Evolutionary conservation across 1,284 basidiomycete genomes (phyloP).

Genomic region (Sanghuangporus sanghuang): DNA sequence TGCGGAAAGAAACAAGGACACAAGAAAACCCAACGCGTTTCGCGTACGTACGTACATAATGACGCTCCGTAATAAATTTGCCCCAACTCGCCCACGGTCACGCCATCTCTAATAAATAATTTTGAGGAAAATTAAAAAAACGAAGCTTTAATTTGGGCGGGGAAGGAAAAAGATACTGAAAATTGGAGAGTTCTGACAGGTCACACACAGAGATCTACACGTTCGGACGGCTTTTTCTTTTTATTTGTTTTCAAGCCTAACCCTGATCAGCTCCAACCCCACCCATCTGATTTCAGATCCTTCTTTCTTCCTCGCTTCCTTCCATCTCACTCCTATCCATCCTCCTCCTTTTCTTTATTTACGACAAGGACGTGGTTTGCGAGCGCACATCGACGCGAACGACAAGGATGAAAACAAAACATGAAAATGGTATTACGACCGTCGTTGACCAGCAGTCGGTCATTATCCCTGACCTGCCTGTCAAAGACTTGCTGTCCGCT

Average conservation of each 20-base stretch:
- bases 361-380: too few species aligned
- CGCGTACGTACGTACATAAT: too few species aligned
- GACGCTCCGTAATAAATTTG: constrained; percentile 14
- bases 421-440: constrained; percentile 24
- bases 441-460: constrained; percentile 55
- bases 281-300: neutral
- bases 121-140: neutral
- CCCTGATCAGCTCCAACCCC: neutral
- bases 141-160: too few species aligned
- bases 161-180: neutral
- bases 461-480: constrained; percentile 73
- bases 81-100: constrained; percentile 5
- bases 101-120: neutral
- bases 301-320: neutral
- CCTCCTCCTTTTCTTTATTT: neutral
- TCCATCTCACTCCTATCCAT: neutral
- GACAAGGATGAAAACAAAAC: constrained; percentile 13
- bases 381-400: neutral
- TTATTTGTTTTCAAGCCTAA: neutral
- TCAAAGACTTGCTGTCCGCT: constrained; percentile 82
- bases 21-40: too few species aligned
- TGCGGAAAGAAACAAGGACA: neutral
- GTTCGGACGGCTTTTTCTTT: too few species aligned
- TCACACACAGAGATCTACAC: too few species aligned
- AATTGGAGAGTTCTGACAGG: neutral